Base-by-base conservation (phyloP, 1,284 basidiomycete species). In the Papiliotrema fonsecae region DNA sequence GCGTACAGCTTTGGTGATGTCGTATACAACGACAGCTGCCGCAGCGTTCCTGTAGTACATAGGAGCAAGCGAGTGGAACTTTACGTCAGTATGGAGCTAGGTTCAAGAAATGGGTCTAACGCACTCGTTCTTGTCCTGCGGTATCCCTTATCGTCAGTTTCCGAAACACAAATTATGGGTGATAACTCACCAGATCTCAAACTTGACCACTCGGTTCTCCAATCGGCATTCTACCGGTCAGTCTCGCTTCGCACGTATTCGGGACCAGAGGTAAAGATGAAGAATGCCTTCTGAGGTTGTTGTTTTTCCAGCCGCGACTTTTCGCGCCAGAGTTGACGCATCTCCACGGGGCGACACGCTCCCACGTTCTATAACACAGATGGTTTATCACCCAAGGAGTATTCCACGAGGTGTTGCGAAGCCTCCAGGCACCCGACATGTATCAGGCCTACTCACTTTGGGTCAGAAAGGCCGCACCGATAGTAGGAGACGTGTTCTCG, bases 21-120 rank as follows among this genome's bases (percentile, higher is more conserved):
- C 94, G 76, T 98, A 98, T 61, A 97, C 83, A 55, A 97, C 81
- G 46, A 98, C 83, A 24, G 96, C 94, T 50, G 94, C 94, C 65
- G 94, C 90, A 56, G 93, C 91, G 66, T 93, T 94, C 70, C 96
- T 85, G 80, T 97, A 97, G 79, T 98, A 98, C 88, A 98, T 96
- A 51, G 93, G 93, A 1, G 78, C 77, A 51, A 76, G 70, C 16
- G 63, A 70, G 58, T 75, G 70, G 61, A 74, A 74, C 69, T 64
- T n/a, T 40, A 28, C 2, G 27, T 51, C 38, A 48, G 44, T 18
- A 18, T 34, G 27, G 28, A 10, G 14, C 27, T 22, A 26, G 14
- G 9, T 9, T 25, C 18, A 25, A 16, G n/a, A 26, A 19, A 34
- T 24, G 21, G 7, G n/a, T 18, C 22, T 26, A 32, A 42, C 51